Base-by-base conservation (phyloP, 371 early-diverging fungal species). In the Rhizopus stolonifer region DNA sequence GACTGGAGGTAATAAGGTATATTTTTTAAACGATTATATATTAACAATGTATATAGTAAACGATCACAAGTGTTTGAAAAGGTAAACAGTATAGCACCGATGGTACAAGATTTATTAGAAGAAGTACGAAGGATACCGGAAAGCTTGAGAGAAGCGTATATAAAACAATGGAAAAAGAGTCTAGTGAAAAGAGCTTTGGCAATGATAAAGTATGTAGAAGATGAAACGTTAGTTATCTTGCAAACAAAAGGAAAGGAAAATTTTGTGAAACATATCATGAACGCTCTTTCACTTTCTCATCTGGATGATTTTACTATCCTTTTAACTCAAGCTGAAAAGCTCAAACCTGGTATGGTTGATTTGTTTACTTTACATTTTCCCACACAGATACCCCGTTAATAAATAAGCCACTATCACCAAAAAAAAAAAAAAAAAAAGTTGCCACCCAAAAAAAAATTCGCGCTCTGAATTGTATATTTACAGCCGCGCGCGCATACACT, bases 321-420 rank as follows among this genome's bases (percentile, higher is more conserved):
- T 4, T 56, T 81, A n/a, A 70, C 79, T 9, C 78, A 77, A 19
- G 83, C 83, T 2, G 83, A 83, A 19, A 72, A 81, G 39, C 31
- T 83, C 15, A 66, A 69, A 34, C 81, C 80, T 17, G 79, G 80
- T 0, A 72, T 73, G 29, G 65, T 74, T n/a, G 71, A 73, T 38
- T 71, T 65, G 14, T 39, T 65, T 33, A 36, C 39, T 2, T 48
- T n/a, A n/a, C 40, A 0, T 55, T 52, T 52, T 64, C 64, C 23
- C 49, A 54, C 44, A 54, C 47, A 48, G 44, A 61, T 61, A 61
- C 48, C 47, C 7, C 39, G 39, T 39, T 39, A 15, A 5, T 15
- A 39, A 39, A 39, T 14, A 39, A 39, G 31, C 31, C 31, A 29
- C 31, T n/a, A n/a, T n/a, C n/a, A 29, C 31, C 31, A 29, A 29